phyloP scores from a whole-genome alignment of 2,329 filamentous ascomycete genomes.

The Colletotrichum graminicola region DNA sequence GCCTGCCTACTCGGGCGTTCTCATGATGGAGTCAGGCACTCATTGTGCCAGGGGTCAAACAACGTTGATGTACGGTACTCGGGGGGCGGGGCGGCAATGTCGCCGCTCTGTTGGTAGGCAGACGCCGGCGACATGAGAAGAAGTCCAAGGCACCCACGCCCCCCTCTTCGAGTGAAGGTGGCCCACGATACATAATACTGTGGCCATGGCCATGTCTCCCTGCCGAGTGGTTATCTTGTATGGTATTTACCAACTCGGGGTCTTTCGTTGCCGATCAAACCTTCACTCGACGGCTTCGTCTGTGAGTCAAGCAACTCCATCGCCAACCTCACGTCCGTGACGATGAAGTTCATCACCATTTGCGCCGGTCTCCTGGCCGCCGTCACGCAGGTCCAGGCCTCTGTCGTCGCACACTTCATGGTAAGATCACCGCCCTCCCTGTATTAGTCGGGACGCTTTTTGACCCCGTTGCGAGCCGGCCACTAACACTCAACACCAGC shows the following conservation, averaged over 20 bases:
- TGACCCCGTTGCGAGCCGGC: not conserved
- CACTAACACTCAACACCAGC: constrained; percentile 18
- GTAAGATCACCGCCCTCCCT: not conserved
- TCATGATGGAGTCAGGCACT: constrained; percentile 34
- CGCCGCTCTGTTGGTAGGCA: constrained; percentile 20
- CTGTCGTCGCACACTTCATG: constrained; percentile 42
- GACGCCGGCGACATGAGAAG: not conserved
- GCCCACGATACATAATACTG: constrained; percentile 37
- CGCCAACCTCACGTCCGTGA: constrained; percentile 18
- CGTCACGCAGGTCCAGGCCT: constrained; percentile 27
- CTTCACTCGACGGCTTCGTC: constrained; percentile 8
- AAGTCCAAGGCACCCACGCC: not conserved
- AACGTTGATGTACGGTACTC: constrained; percentile 16
- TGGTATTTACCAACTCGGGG: not conserved
- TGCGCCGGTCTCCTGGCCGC: constrained; percentile 31
- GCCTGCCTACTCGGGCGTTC: constrained; percentile 9
- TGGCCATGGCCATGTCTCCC: not conserved
- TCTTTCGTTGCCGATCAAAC: constrained; percentile 15
- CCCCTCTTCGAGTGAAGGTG: constrained; percentile 13
- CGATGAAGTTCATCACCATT: constrained; percentile 29
- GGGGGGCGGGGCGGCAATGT: constrained; percentile 11
- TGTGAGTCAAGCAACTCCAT: not conserved
- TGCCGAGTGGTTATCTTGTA: constrained; percentile 3
- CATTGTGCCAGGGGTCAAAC: constrained; percentile 16
- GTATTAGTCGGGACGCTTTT: not conserved